A percentile compares a stretch with the other conserved stretches of the same genome.
Evolutionary conservation across 306 rosid genomes (phyloP).

Genomic region (Lablab purpureus): DNA sequence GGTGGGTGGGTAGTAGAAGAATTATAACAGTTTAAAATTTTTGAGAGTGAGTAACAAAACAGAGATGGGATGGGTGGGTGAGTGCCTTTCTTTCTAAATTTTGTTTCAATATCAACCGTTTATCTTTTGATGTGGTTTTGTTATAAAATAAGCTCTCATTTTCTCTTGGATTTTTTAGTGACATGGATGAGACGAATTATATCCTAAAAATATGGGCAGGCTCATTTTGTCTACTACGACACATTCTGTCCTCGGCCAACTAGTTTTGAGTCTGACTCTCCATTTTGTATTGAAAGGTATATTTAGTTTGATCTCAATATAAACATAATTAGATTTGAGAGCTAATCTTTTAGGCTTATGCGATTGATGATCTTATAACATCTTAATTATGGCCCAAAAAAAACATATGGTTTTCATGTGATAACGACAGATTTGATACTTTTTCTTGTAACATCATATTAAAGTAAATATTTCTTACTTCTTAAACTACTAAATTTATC

Average conservation of each 20-base stretch:
- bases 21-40: slow-evolving; percentile 58
- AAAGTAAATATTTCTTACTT: slow-evolving; percentile 5
- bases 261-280: slow-evolving; percentile 58
- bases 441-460: not conserved
- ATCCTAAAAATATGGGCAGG: slow-evolving; percentile 49
- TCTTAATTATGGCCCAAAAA: slow-evolving; percentile 17
- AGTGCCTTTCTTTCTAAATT: slow-evolving; percentile 51
- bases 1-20: slow-evolving; percentile 55
- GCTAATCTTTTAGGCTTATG: slow-evolving; percentile 16
- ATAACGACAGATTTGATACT: slow-evolving; percentile 27
- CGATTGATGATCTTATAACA: slow-evolving; percentile 43
- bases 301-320: slow-evolving; percentile 43
- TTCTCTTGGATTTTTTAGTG: slow-evolving; percentile 47
- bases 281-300: slow-evolving; percentile 41
- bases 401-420: slow-evolving; percentile 22
- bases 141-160: slow-evolving; percentile 54
- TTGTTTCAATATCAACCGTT: slow-evolving; percentile 45
- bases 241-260: slow-evolving; percentile 54
- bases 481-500: not conserved
- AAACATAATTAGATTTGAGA: slow-evolving; percentile 38
- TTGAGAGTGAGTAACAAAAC: slow-evolving; percentile 57
- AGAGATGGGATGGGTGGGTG: slow-evolving; percentile 53
- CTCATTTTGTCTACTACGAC: slow-evolving; percentile 51
- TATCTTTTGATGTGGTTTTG: slow-evolving; percentile 50
- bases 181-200: slow-evolving; percentile 47